These are phyloP conservation scores for Hanseniaspora nectarophila DNA, from an alignment of 805 yeast genomes.

Conservation along the genomic window DNA sequence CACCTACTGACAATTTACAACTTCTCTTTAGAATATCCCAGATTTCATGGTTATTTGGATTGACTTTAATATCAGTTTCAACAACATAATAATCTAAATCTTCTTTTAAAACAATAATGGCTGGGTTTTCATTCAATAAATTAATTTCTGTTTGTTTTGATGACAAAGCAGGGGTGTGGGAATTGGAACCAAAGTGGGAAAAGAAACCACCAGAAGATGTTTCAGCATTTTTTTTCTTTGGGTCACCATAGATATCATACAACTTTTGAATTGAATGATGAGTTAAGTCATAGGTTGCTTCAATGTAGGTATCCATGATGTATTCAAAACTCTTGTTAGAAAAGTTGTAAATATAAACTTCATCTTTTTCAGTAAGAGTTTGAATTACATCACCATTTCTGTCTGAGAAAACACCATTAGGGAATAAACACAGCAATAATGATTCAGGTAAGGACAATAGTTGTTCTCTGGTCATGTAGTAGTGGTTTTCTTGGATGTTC, in stretches of 20 bases:
- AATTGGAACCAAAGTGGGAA: constrained; percentile 13
- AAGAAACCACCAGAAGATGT: constrained; percentile 22
- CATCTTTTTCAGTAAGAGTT: constrained; percentile 65
- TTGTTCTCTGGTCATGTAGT: constrained; percentile 75
- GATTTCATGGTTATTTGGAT: constrained; percentile 32
- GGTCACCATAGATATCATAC: constrained; percentile 24
- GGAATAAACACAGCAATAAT: constrained; percentile 71
- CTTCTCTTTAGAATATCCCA: constrained; percentile 42
- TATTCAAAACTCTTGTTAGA: constrained; percentile 79
- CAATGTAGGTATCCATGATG: constrained; percentile 57
- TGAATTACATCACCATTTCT: constrained; percentile 64
- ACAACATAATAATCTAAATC: constrained; percentile 89
- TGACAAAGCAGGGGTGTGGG: constrained; percentile 21
- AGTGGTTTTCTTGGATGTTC: constrained; percentile 61
- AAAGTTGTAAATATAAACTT: constrained; percentile 65
- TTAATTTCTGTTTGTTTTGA: constrained; percentile 14
- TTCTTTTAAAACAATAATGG: constrained; percentile 82
- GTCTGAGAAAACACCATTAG: constrained; percentile 80
- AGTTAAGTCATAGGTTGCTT: constrained; percentile 52
- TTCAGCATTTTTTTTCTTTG: constrained; percentile 5
- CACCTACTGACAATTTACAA: constrained; percentile 64
- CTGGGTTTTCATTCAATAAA: constrained; percentile 64
- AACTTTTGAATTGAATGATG: constrained; percentile 31
- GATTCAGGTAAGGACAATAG: constrained; percentile 87
- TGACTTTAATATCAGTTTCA: constrained; percentile 53